Percentiles rank a stretch among this genome's conserved stretches.
These are phyloP conservation scores for Lenwebbia sp. DNA, from an alignment of 345 rosid species.

Conservation along the genomic window DNA sequence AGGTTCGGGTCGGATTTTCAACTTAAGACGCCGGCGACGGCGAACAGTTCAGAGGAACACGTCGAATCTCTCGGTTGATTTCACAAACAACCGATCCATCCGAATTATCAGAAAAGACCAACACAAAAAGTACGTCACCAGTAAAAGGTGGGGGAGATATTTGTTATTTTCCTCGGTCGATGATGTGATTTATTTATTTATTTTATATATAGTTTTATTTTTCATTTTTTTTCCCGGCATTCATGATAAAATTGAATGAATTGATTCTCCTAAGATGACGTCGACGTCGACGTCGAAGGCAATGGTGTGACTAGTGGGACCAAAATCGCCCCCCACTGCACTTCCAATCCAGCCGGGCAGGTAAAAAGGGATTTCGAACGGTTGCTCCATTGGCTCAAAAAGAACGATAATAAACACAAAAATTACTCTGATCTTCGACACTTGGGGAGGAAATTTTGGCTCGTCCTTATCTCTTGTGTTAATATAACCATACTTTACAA, in stretches of 20 bases:
- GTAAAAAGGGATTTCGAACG: neutral
- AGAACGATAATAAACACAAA: neutral
- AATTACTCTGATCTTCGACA: neutral
- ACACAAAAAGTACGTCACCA: neutral
- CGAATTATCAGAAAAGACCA: neutral
- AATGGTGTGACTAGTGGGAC: neutral
- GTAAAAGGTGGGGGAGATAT: neutral
- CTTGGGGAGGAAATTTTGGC: neutral
- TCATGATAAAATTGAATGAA: neutral
- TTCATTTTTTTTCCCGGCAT: neutral
- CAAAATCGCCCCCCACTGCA: neutral
- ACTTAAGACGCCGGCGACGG: neutral
- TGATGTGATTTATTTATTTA: too few species aligned
- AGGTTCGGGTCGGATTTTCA: neutral
- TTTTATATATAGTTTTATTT: too few species aligned
- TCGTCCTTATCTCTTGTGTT: neutral
- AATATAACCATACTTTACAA: neutral
- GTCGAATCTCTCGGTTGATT: neutral
- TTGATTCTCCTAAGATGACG: neutral
- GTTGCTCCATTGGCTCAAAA: neutral
- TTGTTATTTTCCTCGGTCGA: neutral
- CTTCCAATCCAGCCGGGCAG: neutral
- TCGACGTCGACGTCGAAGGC: neutral
- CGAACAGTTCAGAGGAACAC: too few species aligned
- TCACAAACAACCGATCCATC: neutral